phyloP scores from a whole-genome alignment of 1,284 basidiomycete species.

The Pseudozyma tsukubaensis region DNA sequence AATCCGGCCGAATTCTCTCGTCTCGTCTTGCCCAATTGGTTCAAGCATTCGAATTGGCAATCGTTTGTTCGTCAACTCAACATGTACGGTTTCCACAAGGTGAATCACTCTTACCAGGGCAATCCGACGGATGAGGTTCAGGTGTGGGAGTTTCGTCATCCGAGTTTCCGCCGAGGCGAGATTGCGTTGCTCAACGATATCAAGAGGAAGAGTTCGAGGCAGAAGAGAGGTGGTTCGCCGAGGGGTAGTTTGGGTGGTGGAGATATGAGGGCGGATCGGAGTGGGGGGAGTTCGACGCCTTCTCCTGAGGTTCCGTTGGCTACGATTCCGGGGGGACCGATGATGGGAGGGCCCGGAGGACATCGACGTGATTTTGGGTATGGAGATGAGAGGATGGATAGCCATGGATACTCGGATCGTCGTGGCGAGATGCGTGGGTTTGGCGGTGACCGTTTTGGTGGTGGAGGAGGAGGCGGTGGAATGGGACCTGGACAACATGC shows the following conservation, averaged over 20 bases:
- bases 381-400: constrained; percentile 38
- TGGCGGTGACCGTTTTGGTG: constrained; percentile 17
- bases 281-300: constrained; percentile 48
- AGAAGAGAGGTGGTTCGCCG: constrained; percentile 47
- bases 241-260: constrained; percentile 38
- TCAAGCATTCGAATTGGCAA: constrained; percentile 67
- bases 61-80: constrained; percentile 66
- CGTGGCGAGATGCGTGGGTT: constrained; percentile 25
- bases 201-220: constrained; percentile 62
- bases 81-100: constrained; percentile 66
- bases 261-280: constrained; percentile 38
- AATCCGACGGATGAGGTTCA: constrained; percentile 59
- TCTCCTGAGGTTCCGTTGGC: constrained; percentile 48
- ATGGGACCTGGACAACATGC: constrained; percentile 6
- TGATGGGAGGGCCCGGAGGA: constrained; percentile 25
- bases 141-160: constrained; percentile 64
- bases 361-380: constrained; percentile 30
- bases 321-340: constrained; percentile 32
- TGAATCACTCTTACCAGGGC: constrained; percentile 63
- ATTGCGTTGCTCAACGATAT: constrained; percentile 58
- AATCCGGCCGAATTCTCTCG: constrained; percentile 63
- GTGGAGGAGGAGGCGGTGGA: neutral
- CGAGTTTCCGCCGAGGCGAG: constrained; percentile 59
- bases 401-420: constrained; percentile 24
- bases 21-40: constrained; percentile 61